phyloP scores from a whole-genome alignment of 2,329 filamentous ascomycete genomes.

The Epichloe aotearoae region DNA sequence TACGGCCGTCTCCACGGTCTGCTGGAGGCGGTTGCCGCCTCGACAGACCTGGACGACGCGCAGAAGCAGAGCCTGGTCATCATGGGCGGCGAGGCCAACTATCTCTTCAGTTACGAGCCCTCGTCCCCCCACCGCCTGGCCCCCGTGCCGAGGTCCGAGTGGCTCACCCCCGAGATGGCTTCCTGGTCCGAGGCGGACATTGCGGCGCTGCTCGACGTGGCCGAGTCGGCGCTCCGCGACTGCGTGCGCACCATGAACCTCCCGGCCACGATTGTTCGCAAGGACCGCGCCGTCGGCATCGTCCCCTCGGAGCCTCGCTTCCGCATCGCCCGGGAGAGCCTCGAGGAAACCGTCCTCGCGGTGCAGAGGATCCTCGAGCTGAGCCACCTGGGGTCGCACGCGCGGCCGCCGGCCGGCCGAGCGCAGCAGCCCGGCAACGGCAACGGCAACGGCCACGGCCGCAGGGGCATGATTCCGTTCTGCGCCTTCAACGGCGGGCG shows the following conservation, averaged over 20 bases:
- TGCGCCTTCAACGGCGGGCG: conserved; percentile 97
- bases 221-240: conserved; percentile 70
- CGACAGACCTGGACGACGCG: conserved; percentile 42
- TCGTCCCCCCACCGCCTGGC: conserved; percentile 52
- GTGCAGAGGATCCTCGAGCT: conserved; percentile 87
- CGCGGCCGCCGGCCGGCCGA: conserved; percentile 16
- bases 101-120: conserved; percentile 69
- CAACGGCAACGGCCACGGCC: conserved; percentile 4
- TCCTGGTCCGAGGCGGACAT: conserved; percentile 69
- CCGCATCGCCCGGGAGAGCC: conserved; percentile 70
- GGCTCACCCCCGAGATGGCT: conserved; percentile 69
- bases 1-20: conserved; percentile 78
- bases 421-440: conserved; percentile 5
- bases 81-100: conserved; percentile 93
- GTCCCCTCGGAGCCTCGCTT: conserved; percentile 45
- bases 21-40: conserved; percentile 59
- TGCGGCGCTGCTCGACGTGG: conserved; percentile 68
- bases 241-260: conserved; percentile 70
- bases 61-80: conserved; percentile 74
- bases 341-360: conserved; percentile 92
- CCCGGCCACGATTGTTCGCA: conserved; percentile 68
- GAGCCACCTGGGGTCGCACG: conserved; percentile 38
- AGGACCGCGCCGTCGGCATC: conserved; percentile 76
- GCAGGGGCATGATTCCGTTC: conserved; percentile 52
- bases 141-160: conserved; percentile 51